Percentiles rank a stretch among this genome's conserved stretches.
Evolutionary conservation across 2,329 filamentous ascomycete species (phyloP).

Genomic region (Cladosporium sp.): DNA sequence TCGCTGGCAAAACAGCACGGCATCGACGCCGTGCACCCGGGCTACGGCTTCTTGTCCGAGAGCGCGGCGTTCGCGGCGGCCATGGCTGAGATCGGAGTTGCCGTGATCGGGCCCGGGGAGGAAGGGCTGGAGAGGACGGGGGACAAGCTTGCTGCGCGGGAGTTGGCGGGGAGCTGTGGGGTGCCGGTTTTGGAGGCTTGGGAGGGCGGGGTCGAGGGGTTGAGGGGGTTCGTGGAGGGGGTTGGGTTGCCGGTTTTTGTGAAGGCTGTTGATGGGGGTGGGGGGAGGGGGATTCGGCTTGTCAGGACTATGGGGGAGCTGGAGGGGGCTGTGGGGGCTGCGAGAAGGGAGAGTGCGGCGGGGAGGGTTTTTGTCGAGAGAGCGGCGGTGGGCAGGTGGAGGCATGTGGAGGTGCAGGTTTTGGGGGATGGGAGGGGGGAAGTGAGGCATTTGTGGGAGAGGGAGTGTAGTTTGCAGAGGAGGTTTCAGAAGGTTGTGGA

Average conservation of each 20-base stretch:
- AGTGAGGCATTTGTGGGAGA: constrained; percentile 52
- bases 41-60: constrained; percentile 59
- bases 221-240: constrained; percentile 52
- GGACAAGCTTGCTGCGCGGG: constrained; percentile 50
- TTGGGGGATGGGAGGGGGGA: constrained; percentile 49
- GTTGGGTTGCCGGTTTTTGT: constrained; percentile 53
- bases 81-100: constrained; percentile 42
- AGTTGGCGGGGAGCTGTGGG: constrained; percentile 45
- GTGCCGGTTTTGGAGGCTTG: constrained; percentile 49
- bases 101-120: constrained; percentile 50
- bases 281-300: constrained; percentile 54
- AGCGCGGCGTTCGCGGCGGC: constrained; percentile 44
- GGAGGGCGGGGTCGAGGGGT: constrained; percentile 37
- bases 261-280: constrained; percentile 60
- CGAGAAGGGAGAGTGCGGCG: constrained; percentile 54
- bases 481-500: constrained; percentile 59
- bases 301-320: constrained; percentile 42
- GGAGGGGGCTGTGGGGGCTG: constrained; percentile 42
- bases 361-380: constrained; percentile 54
- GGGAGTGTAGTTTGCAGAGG: constrained; percentile 56
- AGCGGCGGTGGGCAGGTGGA: constrained; percentile 56
- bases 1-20: constrained; percentile 42
- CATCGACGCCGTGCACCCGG: constrained; percentile 53
- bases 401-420: constrained; percentile 57
- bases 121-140: constrained; percentile 53